Base-by-base conservation (phyloP, 331 rosid species). In the Erythrophleum ivorense region DNA sequence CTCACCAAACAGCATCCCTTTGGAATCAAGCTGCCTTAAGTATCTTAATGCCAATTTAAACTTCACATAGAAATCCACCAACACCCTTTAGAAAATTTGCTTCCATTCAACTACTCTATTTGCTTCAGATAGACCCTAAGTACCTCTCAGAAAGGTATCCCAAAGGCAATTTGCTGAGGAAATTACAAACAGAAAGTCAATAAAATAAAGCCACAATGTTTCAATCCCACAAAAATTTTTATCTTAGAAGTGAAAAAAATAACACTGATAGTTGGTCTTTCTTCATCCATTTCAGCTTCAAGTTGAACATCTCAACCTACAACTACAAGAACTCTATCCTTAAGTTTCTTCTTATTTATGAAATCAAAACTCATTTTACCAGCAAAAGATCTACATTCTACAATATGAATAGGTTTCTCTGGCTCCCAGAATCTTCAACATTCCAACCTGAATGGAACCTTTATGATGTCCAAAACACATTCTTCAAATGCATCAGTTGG, bases 401-500 rank as follows among this genome's bases (percentile, higher is more conserved):
- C 64, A 75, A 65, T 21, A 80, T 89, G 93, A 80, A 87, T 40
- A 82, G 83, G 85, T 73, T 81, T 45, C 75, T 81, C 70, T 76
- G 86, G 84, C 88, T 71, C 67, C 91, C 89, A 58, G 78, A 86
- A n/a, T 52, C 85, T 80, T 85, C 85, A 53, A 82, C 91, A 75
- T 66, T 82, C 72, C 87, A 84, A 73, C 84, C 89, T 36, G 85
- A 86, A 79, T 83, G 88, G 92, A 86, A 71, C 54, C 65, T 16
- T 21, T 77, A 79, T 71, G 90, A 91, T 71, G 76, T 86, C 78
- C 81, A 73, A 16, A 63, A 79, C 63, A 88, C 80, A 71, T 93
- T 95, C 87, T 91, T 90, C 93, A 92, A 95, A 81, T 95, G 98
- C 80, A 77, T 88, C n/a, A 89, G 93, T 76, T 95, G 98, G 97